Evolutionary conservation across 2,329 filamentous ascomycete genomes (phyloP), one percentile per base, ranked within the genome.

Genomic region (Trichoderma sp.): DNA sequence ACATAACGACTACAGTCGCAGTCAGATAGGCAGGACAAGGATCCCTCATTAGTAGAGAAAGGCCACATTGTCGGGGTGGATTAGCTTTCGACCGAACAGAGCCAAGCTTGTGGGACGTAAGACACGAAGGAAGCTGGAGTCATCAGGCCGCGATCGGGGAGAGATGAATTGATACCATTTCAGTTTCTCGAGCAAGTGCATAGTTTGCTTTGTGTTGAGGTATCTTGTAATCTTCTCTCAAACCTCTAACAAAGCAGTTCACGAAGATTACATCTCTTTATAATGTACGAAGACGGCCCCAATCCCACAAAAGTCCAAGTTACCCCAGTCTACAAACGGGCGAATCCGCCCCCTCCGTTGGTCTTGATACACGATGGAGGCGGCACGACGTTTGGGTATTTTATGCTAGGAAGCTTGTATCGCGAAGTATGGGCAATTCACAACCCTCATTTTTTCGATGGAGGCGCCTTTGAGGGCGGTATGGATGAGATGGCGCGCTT

Each of bases 341-440:
- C 74, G 6, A 78, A 75, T 64, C 62, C 77, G 6, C 75, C 77
- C 14, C 66, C 75, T 59, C 81, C 80, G 31, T 75, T 82, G 24
- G 81, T 82, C 2, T 75, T 82, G 29, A 79, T 82, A 71, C 81
- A 82, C 76, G 81, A 82, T 59, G 81, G 81, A 33, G 80, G 81
- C 69, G 81, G 81, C 76, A 82, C 81, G 14, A 80, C 81, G 18
- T 82, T 81, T 71, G 78, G 79, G 56, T 82, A 82, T 74, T 81
- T 81, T 65, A 74, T 81, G 38, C 75, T 82, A 18, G 81, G 79
- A 27, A 79, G 67, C 65, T 60, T 82, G 64, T 75, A 78, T 21
- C 80, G 81, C 62, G 80, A 82, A 21, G 81, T 82, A 21, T 82
- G 81, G 81, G 81, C 80, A 35, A 77, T 82, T 50, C 81, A 82